Evolutionary conservation across 805 yeast species (phyloP).

Genomic region (Sporopachydermia lactativora): DNA sequence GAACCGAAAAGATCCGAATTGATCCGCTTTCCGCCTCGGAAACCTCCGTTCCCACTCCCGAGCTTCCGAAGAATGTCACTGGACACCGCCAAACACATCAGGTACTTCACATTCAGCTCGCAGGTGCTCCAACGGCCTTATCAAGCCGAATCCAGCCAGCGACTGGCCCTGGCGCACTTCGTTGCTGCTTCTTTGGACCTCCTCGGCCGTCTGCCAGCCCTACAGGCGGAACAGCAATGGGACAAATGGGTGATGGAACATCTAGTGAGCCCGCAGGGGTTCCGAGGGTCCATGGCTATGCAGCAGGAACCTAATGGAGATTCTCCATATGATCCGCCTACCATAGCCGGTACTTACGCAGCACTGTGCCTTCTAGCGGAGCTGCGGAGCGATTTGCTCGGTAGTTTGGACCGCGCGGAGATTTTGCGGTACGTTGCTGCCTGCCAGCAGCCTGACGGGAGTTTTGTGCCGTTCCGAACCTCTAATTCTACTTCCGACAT

Average conservation of each 20-base stretch:
- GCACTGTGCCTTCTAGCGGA: constrained; percentile 44
- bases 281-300: constrained; percentile 39
- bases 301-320: constrained; percentile 4
- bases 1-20: too few species aligned
- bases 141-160: background rate
- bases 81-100: background rate
- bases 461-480: constrained; percentile 34
- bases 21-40: too few species aligned
- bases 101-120: background rate
- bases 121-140: constrained; percentile 1
- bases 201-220: too few species aligned
- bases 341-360: constrained; percentile 64
- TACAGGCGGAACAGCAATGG: constrained; percentile 18
- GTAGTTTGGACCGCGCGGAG: constrained; percentile 23
- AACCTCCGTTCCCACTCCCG: too few species aligned
- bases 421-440: constrained; percentile 38
- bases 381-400: constrained; percentile 26
- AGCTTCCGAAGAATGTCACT: background rate
- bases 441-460: constrained; percentile 51
- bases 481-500: too few species aligned
- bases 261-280: constrained; percentile 32
- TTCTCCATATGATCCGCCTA: constrained; percentile 40
- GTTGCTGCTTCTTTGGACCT: background rate
- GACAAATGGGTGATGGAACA: constrained; percentile 33
- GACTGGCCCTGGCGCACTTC: constrained; percentile 1